These are phyloP conservation scores for Buxus sempervirens DNA, from an alignment of 164 flowering plant species.

Conservation along the genomic window DNA sequence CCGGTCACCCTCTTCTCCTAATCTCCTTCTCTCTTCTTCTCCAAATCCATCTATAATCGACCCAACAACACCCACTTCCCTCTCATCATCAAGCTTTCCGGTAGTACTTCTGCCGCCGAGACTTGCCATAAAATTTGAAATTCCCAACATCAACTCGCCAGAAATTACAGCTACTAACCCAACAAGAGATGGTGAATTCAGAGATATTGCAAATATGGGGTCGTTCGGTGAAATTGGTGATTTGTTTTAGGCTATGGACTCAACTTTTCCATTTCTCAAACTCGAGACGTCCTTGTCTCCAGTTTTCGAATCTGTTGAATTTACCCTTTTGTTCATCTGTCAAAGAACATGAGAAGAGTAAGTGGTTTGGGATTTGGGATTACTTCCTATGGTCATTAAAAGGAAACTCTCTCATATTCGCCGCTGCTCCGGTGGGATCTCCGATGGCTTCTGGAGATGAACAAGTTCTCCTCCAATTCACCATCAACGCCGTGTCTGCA, in stretches of 20 bases:
- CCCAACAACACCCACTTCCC: constrained; percentile 18
- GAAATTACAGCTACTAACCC: constrained; percentile 24
- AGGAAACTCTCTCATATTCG: no score
- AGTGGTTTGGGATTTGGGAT: constrained; percentile 15
- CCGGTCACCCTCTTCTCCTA: constrained; percentile 38
- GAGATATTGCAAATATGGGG: no score
- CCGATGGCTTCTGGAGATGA: no score
- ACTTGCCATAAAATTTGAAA: constrained; percentile 19
- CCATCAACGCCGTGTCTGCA: no score
- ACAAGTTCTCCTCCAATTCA: no score
- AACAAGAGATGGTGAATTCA: constrained; percentile 42
- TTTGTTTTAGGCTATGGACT: constrained; percentile 46
- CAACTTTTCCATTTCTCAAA: constrained; percentile 44
- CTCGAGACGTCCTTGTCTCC: background rate
- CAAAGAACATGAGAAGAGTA: constrained; percentile 12
- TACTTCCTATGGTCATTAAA: no score
- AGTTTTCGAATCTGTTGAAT: constrained; percentile 33
- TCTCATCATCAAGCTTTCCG: constrained; percentile 4
- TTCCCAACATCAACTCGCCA: constrained; percentile 29
- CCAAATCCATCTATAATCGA: constrained; percentile 18
- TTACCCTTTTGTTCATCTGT: constrained; percentile 7
- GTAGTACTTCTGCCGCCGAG: constrained; percentile 12
- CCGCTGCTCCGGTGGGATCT: no score
- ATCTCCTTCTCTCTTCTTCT: constrained; percentile 23
- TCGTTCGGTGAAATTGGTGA: constrained; percentile 51